Evolutionary conservation across 1,284 basidiomycete species (phyloP).

Genomic region (Fomitopsis pinicola): DNA sequence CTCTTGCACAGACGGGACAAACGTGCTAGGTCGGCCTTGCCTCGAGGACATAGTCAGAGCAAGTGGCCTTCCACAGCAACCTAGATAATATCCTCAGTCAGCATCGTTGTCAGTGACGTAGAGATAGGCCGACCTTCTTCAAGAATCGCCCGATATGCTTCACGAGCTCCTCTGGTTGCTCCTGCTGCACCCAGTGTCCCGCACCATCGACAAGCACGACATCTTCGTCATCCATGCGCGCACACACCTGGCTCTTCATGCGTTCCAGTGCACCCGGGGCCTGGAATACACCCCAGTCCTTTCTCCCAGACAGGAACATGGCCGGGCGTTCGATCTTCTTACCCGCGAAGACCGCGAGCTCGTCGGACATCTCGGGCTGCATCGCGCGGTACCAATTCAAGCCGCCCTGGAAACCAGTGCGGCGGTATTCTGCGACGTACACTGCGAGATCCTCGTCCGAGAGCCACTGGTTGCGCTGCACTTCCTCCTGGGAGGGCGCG

Average conservation of each 20-base stretch:
- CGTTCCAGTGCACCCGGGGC: slow-evolving; percentile 41
- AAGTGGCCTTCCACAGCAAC: neutral
- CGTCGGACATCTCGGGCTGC: slow-evolving; percentile 11
- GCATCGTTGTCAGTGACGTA: neutral
- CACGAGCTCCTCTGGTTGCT: slow-evolving; percentile 31
- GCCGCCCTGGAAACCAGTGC: slow-evolving; percentile 60
- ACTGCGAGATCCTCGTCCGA: slow-evolving; percentile 43
- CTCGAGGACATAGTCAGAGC: neutral
- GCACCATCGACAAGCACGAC: slow-evolving; percentile 52
- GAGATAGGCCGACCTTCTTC: slow-evolving; percentile 9
- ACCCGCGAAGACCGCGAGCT: slow-evolving; percentile 24
- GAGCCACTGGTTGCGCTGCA: slow-evolving; percentile 39
- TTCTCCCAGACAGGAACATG: slow-evolving; percentile 48
- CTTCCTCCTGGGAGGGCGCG: slow-evolving; percentile 22
- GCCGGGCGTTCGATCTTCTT: slow-evolving; percentile 44
- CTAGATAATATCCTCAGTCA: neutral
- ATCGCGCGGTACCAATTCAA: slow-evolving; percentile 49
- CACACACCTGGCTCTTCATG: slow-evolving; percentile 34
- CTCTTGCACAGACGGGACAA: neutral
- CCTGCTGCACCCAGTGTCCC: slow-evolving; percentile 61
- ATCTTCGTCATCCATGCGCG: slow-evolving; percentile 33
- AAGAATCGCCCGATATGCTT: slow-evolving; percentile 34
- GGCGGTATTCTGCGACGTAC: slow-evolving; percentile 44
- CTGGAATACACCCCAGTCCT: slow-evolving; percentile 61
- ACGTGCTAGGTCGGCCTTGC: neutral